A percentile compares a stretch with the other conserved stretches of the same genome.
Conservation (phyloP, 2,329 filamentous ascomycete genomes). For the Trichoderma harzianum region DNA sequence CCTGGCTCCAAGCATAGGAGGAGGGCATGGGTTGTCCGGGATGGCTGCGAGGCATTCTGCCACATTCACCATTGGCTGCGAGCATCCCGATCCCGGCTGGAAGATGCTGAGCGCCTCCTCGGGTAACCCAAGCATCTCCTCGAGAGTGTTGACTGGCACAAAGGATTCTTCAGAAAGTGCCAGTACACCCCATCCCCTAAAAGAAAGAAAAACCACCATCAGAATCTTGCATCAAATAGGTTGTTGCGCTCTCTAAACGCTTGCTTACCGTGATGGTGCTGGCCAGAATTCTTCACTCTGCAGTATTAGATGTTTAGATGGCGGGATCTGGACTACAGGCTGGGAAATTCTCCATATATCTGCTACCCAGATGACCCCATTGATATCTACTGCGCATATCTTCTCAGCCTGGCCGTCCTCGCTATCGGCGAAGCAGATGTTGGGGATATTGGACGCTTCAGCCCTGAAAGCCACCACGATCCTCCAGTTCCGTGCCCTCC, state of each 20-base stretch:
- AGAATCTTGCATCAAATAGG: not conserved
- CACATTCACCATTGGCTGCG: slow-evolving; percentile 28
- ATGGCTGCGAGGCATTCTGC: slow-evolving; percentile 25
- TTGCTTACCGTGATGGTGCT: slow-evolving; percentile 27
- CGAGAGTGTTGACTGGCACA: slow-evolving; percentile 32
- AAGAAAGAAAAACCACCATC: not conserved
- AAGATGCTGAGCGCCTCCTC: slow-evolving; percentile 21
- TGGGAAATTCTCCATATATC: slow-evolving; percentile 47
- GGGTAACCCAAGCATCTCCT: slow-evolving; percentile 34
- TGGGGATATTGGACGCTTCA: slow-evolving; percentile 48
- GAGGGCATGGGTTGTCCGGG: slow-evolving; percentile 32
- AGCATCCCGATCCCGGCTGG: slow-evolving; percentile 15
- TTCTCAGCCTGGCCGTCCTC: slow-evolving; percentile 46
- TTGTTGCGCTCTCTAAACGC: slow-evolving; percentile 1
- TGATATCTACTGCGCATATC: slow-evolving; percentile 50
- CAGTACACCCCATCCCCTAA: slow-evolving; percentile 49
- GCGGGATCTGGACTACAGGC: slow-evolving; percentile 28
- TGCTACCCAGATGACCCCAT: slow-evolving; percentile 47
- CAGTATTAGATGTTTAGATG: slow-evolving; percentile 18
- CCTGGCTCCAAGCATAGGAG: not conserved
- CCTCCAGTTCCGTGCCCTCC: slow-evolving; percentile 47
- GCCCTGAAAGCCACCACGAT: slow-evolving; percentile 44
- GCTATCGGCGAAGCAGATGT: slow-evolving; percentile 49
- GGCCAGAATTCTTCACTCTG: slow-evolving; percentile 32
- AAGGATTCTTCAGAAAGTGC: slow-evolving; percentile 45